Percentiles rank a stretch among this genome's conserved stretches.
Conservation (phyloP, 2,329 filamentous ascomycete species). For the Hypoxylon sp. region DNA sequence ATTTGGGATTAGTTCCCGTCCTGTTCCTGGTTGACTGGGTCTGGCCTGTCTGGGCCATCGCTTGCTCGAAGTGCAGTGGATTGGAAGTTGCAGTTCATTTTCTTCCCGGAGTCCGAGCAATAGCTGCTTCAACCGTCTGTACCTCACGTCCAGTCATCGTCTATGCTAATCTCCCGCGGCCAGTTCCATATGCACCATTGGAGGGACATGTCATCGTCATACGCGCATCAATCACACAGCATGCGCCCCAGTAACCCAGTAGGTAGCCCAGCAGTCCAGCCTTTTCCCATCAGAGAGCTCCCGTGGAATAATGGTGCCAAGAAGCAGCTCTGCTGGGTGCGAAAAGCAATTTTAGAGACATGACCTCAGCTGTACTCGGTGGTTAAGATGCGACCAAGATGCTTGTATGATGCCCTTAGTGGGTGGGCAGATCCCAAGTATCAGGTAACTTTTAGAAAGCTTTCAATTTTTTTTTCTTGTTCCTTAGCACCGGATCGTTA, state of each 20-base stretch:
- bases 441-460: slow-evolving; percentile 20
- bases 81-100: slow-evolving; percentile 37
- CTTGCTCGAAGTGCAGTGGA: slow-evolving; percentile 6
- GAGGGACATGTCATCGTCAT: slow-evolving; percentile 47
- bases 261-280: background rate
- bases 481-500: slow-evolving; percentile 36
- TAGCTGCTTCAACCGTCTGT: slow-evolving; percentile 30
- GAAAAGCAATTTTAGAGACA: slow-evolving; percentile 45
- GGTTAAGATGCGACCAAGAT: slow-evolving; percentile 29
- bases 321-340: slow-evolving; percentile 36
- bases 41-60: slow-evolving; percentile 31
- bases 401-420: slow-evolving; percentile 23
- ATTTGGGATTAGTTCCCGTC: slow-evolving; percentile 41
- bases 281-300: slow-evolving; percentile 25
- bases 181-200: slow-evolving; percentile 48
- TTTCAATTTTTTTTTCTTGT: slow-evolving; percentile 25
- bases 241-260: slow-evolving; percentile 35
- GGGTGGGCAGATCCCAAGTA: slow-evolving; percentile 33
- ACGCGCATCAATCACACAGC: slow-evolving; percentile 48
- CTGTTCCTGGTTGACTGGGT: slow-evolving; percentile 45
- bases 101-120: slow-evolving; percentile 41
- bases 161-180: slow-evolving; percentile 52
- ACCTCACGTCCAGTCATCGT: slow-evolving; percentile 45
- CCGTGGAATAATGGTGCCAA: slow-evolving; percentile 35
- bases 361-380: slow-evolving; percentile 29